Evolutionary conservation across 1,139 yeast genomes (phyloP), one percentile per base, ranked within the genome.

Genomic region (Eremothecium gossypii): DNA sequence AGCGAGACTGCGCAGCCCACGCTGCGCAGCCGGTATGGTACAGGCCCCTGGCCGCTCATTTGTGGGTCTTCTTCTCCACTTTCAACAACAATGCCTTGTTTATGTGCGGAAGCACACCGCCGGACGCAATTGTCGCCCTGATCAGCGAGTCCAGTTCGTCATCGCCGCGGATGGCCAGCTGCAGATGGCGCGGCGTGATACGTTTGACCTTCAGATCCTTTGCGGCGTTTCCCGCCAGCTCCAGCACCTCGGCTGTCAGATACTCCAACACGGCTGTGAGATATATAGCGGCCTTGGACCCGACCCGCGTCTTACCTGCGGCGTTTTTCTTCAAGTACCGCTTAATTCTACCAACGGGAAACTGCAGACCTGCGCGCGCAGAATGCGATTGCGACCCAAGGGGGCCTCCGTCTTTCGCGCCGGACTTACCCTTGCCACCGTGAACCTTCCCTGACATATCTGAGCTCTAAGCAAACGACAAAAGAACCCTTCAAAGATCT

Each of bases 21-120:
- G 6, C 23, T 17, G 23, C 23, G 23, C 23, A 17, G 23, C 23
- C 23, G 23, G 23, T 17, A 17, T 17, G 23, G 23, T 17, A 17
- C 23, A 17, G 23, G 23, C 23, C 23, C 23, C 23, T 17, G 11
- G 31, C 31, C 31, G 13, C 7, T 34, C 29, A 34, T 45, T 82
- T 82, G 27, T 38, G 40, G 28, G 39, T 38, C 69, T 81, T 81
- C 74, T 83, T 79, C 69, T 87, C 96, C 44, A 85, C 96, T 75
- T 89, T 89, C 68, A 87, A 77, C 65, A 89, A 72, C 60, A 87
- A 76, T 45, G 95, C 96, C 58, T 87, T 86, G 72, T 87, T 89
- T 65, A 89, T 86, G 63, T 89, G 96, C 44, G 99, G 99, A 71
- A 91, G 75, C 45, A 93, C 99, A 79, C 99, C 98, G 71, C 99